Base-by-base conservation (phyloP, 768 basidiomycete species). In the Russula sp. region DNA sequence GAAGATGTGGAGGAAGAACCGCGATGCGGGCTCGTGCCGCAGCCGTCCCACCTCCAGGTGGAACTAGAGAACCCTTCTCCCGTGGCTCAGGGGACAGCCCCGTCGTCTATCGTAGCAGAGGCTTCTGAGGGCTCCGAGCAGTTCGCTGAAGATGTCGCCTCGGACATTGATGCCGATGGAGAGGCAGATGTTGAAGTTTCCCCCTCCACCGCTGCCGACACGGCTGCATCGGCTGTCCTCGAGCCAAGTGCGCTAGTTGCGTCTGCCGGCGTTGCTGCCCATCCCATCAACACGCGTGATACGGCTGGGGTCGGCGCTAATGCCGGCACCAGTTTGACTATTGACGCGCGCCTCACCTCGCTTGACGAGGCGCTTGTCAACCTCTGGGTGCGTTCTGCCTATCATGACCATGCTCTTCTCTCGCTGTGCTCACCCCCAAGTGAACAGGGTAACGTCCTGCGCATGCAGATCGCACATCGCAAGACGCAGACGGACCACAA, bases 401-500 rank as follows among this genome's bases (percentile, higher is more conserved):
- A n/a, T 18, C 4, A 8, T 18, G 6, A n/a, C 13, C 4, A 8
- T 18, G 6, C 22, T 3, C 14, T 11, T 22, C 44, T 8, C 3
- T 44, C 22, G 2, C 31, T 37, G 9, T 56, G 47, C 54, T 57
- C 20, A 58, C 31, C 14, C 20, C 11, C 18, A 20, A n/a, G 11
- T 3, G 1, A 16, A 54, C 35, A 68, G 67, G 62, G 60, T 32
- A 68, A 64, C 37, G 67, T 68, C 7, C 44, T 68, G 56, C 59
- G 67, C 20, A 66, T 66, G 50, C 67, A 68, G 40, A 68, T 68
- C 14, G 67, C 67, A 5, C 61, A 66, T 59, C 67, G 67, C 66
- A 68, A 68, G 62, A 68, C 67, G 5, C 67, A 68, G 42, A 56
- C 61, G 9, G 67, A 68, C 20, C 67, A 68, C 55, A 66, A 63